These are phyloP conservation scores for Tolypocladium nubicola DNA, from an alignment of 2,329 filamentous ascomycete genomes.

Conservation along the genomic window DNA sequence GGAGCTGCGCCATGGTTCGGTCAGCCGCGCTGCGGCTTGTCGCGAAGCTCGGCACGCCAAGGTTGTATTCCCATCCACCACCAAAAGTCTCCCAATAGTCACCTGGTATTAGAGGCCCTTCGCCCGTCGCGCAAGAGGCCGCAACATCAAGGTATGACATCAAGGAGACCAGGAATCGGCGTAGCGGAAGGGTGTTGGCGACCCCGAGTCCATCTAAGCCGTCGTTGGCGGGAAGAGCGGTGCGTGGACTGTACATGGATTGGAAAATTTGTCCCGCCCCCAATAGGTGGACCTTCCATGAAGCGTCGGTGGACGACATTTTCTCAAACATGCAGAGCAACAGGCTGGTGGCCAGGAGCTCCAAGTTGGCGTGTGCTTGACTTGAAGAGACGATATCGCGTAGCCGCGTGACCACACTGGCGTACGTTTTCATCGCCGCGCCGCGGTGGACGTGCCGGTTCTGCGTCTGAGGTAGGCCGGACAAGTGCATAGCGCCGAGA, in stretches of 20 bases:
- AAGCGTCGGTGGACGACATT: constrained; percentile 12
- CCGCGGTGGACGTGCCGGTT: constrained; percentile 22
- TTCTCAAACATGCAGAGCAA: constrained; percentile 8
- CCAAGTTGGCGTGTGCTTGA: constrained; percentile 13
- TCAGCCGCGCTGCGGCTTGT: background rate
- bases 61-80: constrained; percentile 23
- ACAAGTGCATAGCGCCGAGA: constrained; percentile 26
- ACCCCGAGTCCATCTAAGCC: background rate
- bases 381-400: constrained; percentile 15
- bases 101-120: constrained; percentile 23
- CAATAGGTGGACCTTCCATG: constrained; percentile 25
- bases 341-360: constrained; percentile 11
- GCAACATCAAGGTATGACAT: constrained; percentile 27
- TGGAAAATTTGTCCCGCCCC: constrained; percentile 25
- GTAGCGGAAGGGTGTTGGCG: constrained; percentile 2
- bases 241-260: constrained; percentile 6
- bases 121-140: constrained; percentile 23
- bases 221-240: background rate
- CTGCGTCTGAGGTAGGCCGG: constrained; percentile 21
- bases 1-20: constrained; percentile 6
- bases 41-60: constrained; percentile 8
- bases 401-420: constrained; percentile 17
- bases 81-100: constrained; percentile 26
- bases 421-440: constrained; percentile 25
- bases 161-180: constrained; percentile 24